Base-by-base conservation (phyloP, 352 stramenopile genomes). In the Blastocystis sp. region DNA sequence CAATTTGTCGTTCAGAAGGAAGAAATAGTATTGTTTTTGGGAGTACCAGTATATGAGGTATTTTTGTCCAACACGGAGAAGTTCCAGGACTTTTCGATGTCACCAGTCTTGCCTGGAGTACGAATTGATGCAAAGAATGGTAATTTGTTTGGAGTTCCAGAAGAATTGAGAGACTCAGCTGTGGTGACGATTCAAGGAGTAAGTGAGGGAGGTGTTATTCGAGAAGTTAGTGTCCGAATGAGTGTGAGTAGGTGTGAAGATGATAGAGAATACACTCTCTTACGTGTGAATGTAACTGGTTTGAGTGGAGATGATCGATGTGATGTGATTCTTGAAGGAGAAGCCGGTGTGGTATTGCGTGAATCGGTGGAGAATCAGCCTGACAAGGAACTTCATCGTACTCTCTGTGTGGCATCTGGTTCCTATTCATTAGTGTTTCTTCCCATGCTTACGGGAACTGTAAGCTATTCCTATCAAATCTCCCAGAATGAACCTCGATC, bases 121-220 rank as follows among this genome's bases (percentile, higher is more conserved):
- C n/a, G 15, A n/a, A 27, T 89, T 33, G 78, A 89, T 42, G 40
- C 60, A 5, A n/a, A 30, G 13, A 89, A 48, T 11, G 78, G 78
- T 22, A 6, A 19, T 58, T 30, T 89, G 17, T 54, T 62, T 37
- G 78, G 78, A n/a, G 76, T 33, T 59, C 57, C 78, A 11, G 22
- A 30, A 57, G 68, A 53, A 40, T 9, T 22, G 13, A n/a, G 56
- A 33, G 27, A 62, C 13, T 62, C 73, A 60, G 42, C 33, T 6
- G 5, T 64, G n/a, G 51, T 48, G 3, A 48, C 40, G 3, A 48
- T 48, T 48, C 3, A 9, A 48, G 40, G 40, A 48, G 40, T 48
- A 48, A 48, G 40, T 48, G 40, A 48, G 9, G 40, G 40, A 48
- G 40, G 40, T 9, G 40, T 48, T 2, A 48, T 9, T 9, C 2